phyloP scores from a whole-genome alignment of 2,329 filamentous ascomycete genomes.

The Plenodomus lindquistii region DNA sequence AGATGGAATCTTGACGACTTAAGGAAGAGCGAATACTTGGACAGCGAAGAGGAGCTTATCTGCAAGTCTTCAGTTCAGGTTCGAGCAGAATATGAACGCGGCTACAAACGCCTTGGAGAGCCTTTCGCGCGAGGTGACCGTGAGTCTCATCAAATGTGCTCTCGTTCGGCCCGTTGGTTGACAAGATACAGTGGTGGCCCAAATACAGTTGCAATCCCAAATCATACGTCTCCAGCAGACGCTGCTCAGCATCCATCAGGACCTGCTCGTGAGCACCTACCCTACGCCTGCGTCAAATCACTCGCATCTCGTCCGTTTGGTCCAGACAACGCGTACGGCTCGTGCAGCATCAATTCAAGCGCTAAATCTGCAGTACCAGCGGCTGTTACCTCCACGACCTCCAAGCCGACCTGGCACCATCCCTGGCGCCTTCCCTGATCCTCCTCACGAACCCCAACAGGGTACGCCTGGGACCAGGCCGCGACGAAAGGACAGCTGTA shows the following conservation, averaged over 20 bases:
- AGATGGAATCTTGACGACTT: not conserved
- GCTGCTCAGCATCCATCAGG: constrained; percentile 34
- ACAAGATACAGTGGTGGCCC: constrained; percentile 26
- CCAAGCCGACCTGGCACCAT: constrained; percentile 12
- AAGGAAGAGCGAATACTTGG: constrained; percentile 20
- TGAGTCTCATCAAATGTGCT: constrained; percentile 7
- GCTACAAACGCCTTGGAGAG: constrained; percentile 34
- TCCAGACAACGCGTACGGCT: constrained; percentile 31
- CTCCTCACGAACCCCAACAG: not conserved
- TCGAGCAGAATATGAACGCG: constrained; percentile 33
- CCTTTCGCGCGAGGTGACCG: constrained; percentile 37
- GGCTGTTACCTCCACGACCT: constrained; percentile 20
- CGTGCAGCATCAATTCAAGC: constrained; percentile 34
- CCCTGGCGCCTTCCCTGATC: constrained; percentile 21
- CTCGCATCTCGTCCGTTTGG: constrained; percentile 32
- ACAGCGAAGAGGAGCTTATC: constrained; percentile 37
- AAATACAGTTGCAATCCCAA: constrained; percentile 37
- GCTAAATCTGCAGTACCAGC: constrained; percentile 32
- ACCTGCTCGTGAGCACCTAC: constrained; percentile 28
- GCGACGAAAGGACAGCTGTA: constrained; percentile 7
- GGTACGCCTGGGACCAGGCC: constrained; percentile 7
- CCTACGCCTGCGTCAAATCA: constrained; percentile 25
- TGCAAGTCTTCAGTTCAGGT: constrained; percentile 27
- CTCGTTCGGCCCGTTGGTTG: constrained; percentile 1
- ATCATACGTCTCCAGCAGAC: constrained; percentile 39